Percentiles rank a stretch among this genome's conserved stretches.
Evolutionary conservation across 2,329 filamentous ascomycete genomes (phyloP).

Genomic region (Cephalotrichum gorgonifer): DNA sequence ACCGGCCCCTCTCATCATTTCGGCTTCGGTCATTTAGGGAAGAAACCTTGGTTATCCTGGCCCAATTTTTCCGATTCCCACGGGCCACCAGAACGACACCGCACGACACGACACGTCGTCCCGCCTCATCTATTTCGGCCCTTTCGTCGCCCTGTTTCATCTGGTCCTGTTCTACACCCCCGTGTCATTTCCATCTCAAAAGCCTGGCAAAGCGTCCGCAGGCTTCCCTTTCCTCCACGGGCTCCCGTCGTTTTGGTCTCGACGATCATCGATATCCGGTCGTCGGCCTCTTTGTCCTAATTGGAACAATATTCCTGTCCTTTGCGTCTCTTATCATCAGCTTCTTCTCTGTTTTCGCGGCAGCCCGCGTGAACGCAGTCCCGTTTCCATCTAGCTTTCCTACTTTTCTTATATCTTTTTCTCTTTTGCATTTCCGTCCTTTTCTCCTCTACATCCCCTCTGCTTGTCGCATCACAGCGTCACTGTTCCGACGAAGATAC

Average conservation of each 20-base stretch:
- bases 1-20: not conserved
- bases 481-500: no score
- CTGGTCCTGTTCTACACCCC: not conserved
- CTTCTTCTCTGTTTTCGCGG: not conserved
- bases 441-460: constrained; percentile 3
- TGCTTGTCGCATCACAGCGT: not conserved
- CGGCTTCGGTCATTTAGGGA: not conserved
- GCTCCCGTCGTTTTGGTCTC: no score
- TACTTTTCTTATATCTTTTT: not conserved
- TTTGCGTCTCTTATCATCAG: not conserved
- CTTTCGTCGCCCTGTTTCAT: not conserved
- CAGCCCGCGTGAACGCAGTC: constrained; percentile 1
- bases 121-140: not conserved
- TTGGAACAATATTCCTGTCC: not conserved
- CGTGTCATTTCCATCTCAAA: not conserved
- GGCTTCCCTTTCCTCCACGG: not conserved
- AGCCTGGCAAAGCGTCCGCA: not conserved
- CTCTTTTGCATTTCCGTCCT: not conserved
- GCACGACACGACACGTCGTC: not conserved
- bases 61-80: constrained; percentile 7
- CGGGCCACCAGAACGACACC: not conserved
- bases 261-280: not conserved
- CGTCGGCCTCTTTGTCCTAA: not conserved
- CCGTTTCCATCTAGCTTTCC: not conserved
- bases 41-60: not conserved